Conservation (phyloP, 2,329 filamentous ascomycete species). For the Gremmenia infestans region DNA sequence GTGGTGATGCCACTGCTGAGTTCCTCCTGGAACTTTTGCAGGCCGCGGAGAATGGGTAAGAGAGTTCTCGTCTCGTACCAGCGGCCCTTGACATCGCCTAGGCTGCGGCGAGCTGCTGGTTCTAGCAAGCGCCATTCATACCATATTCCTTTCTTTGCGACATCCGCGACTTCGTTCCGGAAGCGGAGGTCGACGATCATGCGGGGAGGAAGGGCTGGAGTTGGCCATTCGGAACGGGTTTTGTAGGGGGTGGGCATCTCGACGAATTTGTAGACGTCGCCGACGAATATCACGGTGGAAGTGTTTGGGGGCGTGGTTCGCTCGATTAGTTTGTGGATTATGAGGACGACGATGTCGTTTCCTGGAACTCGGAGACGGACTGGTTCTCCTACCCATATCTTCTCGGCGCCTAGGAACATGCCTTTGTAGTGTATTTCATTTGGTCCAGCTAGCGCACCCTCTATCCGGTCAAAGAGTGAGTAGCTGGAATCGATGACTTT, state of each 20-base stretch:
- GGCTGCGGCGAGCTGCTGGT: constrained; percentile 25
- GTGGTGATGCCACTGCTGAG: constrained; percentile 32
- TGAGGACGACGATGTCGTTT: constrained; percentile 43
- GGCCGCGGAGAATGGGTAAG: constrained; percentile 35
- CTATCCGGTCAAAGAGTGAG: constrained; percentile 46
- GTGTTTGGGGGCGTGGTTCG: constrained; percentile 17
- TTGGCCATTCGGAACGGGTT: constrained; percentile 34
- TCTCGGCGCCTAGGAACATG: constrained; percentile 53
- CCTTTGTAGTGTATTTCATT: constrained; percentile 45
- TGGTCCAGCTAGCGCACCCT: constrained; percentile 33
- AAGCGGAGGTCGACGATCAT: constrained; percentile 35
- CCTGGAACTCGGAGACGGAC: constrained; percentile 43
- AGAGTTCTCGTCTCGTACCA: constrained; percentile 55
- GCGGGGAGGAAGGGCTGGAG: constrained; percentile 42
- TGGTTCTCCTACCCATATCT: constrained; percentile 54
- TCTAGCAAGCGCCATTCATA: constrained; percentile 31
- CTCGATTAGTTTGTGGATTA: constrained; percentile 35
- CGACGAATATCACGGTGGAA: constrained; percentile 39
- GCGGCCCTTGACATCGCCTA: constrained; percentile 50
- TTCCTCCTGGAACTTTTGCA: constrained; percentile 31
- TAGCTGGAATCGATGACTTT: constrained; percentile 51
- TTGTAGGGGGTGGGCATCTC: constrained; percentile 34
- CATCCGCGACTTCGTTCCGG: constrained; percentile 43
- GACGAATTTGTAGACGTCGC: constrained; percentile 48
- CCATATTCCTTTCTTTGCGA: constrained; percentile 23